phyloP scores from a whole-genome alignment of 345 rosid species.

The Diplotaxis tenuifolia region DNA sequence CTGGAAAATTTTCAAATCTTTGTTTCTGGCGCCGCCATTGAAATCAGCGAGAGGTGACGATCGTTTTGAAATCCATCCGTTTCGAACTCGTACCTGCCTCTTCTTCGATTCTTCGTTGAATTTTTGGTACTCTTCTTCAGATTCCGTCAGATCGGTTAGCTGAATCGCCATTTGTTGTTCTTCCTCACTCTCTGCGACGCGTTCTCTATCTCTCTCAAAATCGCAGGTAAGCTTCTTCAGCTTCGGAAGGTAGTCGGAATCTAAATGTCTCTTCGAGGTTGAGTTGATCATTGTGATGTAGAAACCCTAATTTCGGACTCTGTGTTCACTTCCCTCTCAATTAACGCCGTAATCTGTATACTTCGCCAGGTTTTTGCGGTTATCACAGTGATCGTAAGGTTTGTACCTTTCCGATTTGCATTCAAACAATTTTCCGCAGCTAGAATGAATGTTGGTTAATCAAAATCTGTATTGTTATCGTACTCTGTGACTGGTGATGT shows the following conservation, averaged over 20 bases:
- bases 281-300: constrained; percentile 6
- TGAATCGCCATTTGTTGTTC: constrained; percentile 8
- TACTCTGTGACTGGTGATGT: too few relatives aligned
- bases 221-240: constrained; percentile 9
- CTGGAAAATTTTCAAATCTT: constrained; percentile 20
- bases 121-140: not conserved
- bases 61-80: too few relatives aligned
- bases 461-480: not conserved
- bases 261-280: not conserved
- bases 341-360: too few relatives aligned
- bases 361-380: too few relatives aligned
- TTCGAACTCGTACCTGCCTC: not conserved
- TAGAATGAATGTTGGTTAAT: too few relatives aligned
- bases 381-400: not conserved
- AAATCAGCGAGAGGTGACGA: constrained; percentile 25
- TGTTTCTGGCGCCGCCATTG: constrained; percentile 35
- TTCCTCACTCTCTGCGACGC: constrained; percentile 11
- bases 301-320: constrained; percentile 16
- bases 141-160: constrained; percentile 8
- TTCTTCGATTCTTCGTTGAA: not conserved
- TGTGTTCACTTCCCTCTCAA: too few relatives aligned
- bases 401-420: not conserved
- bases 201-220: constrained; percentile 2
- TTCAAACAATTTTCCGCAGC: not conserved
- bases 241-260: not conserved